A percentile compares a stretch with the other conserved stretches of the same genome.
phyloP scores from a whole-genome alignment of 371 early-diverging fungal genomes.

The Mortierella sp. region DNA sequence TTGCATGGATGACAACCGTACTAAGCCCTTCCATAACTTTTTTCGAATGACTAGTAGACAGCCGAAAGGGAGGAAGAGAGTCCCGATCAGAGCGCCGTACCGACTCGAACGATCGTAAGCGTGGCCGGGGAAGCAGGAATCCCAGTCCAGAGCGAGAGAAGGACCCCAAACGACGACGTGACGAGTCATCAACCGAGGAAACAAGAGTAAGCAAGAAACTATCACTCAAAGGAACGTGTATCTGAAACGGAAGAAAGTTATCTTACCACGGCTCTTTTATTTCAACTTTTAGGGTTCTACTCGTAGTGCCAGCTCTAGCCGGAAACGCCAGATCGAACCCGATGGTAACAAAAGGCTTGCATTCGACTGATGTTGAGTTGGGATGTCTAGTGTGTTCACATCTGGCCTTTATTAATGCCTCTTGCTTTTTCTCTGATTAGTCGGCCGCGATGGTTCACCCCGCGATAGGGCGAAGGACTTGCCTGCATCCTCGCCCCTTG shows the following conservation, averaged over 20 bases:
- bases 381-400: neutral
- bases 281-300: neutral
- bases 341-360: slow-evolving; percentile 9
- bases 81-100: slow-evolving; percentile 33
- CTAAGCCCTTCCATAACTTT: neutral
- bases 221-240: no score
- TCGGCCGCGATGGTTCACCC: slow-evolving; percentile 14
- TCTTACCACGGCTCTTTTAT: neutral
- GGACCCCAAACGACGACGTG: slow-evolving; percentile 45
- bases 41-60: neutral
- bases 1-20: neutral
- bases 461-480: slow-evolving; percentile 20
- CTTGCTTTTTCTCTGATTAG: neutral
- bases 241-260: neutral
- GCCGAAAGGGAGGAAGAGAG: slow-evolving; percentile 20
- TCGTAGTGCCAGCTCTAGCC: slow-evolving; percentile 20
- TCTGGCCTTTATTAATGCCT: neutral
- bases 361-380: neutral
- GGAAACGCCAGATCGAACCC: slow-evolving; percentile 51
- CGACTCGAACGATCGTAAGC: slow-evolving; percentile 37
- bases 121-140: slow-evolving; percentile 40
- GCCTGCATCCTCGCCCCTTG: neutral
- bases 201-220: neutral
- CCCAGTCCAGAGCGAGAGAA: slow-evolving; percentile 35
- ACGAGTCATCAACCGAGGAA: slow-evolving; percentile 15